Conservation (phyloP, 1,284 basidiomycete genomes). For the Schizophyllum amplum region DNA sequence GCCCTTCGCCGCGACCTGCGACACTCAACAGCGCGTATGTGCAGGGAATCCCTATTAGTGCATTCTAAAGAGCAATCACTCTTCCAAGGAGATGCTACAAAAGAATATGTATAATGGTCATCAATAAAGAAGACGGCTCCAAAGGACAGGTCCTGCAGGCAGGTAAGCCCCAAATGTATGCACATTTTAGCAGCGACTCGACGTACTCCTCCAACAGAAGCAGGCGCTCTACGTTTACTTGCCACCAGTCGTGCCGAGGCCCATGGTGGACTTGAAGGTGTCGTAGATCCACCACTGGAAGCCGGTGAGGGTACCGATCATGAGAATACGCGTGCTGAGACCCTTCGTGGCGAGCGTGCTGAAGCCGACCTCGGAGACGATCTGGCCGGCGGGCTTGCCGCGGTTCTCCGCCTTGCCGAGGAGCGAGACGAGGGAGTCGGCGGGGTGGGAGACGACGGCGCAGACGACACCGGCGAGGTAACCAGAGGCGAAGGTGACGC, state of each 20-base stretch:
- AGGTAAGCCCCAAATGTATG: too few relatives aligned
- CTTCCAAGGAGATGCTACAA: not conserved
- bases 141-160: too few relatives aligned
- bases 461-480: slow-evolving; percentile 79
- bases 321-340: slow-evolving; percentile 72
- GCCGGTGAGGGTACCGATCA: slow-evolving; percentile 76
- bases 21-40: too few relatives aligned
- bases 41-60: not conserved
- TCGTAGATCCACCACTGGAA: slow-evolving; percentile 93
- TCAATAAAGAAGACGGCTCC: not conserved
- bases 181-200: too few relatives aligned
- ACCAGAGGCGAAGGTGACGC: slow-evolving; percentile 73
- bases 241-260: slow-evolving; percentile 77
- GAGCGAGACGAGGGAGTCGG: slow-evolving; percentile 71
- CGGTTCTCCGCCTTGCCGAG: slow-evolving; percentile 72
- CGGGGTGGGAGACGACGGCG: slow-evolving; percentile 77
- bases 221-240: too few relatives aligned
- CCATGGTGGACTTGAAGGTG: slow-evolving; percentile 71
- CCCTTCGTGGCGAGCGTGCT: slow-evolving; percentile 64
- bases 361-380: slow-evolving; percentile 61
- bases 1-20: too few relatives aligned
- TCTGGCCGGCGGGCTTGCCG: slow-evolving; percentile 63
- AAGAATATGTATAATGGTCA: not conserved
- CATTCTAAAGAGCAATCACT: not conserved
- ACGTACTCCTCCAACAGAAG: too few relatives aligned